Evolutionary conservation across 2,329 filamentous ascomycete genomes (phyloP).

Genomic region (Talaromyces sp.): DNA sequence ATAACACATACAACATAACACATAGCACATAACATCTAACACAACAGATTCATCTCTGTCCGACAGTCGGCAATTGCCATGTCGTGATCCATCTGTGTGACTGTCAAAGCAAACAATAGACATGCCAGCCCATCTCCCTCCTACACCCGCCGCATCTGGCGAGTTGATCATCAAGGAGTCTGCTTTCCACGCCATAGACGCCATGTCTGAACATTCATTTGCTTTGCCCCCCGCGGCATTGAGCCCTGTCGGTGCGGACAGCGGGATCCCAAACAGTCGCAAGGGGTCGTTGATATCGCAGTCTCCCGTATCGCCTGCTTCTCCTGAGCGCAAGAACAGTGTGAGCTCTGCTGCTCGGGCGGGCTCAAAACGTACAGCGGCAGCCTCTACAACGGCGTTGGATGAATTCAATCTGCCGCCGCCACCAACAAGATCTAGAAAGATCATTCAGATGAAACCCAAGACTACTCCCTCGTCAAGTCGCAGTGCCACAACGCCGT

Average conservation of each 20-base stretch:
- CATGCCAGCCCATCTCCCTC: constrained; percentile 16
- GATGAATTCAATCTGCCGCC: constrained; percentile 74
- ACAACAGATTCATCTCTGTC: too few relatives aligned
- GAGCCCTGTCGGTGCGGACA: constrained; percentile 24
- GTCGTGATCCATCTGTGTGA: not conserved
- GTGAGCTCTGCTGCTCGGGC: constrained; percentile 30
- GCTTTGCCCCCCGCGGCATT: constrained; percentile 37
- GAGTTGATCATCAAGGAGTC: constrained; percentile 38
- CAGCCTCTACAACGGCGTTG: constrained; percentile 25
- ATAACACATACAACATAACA: too few relatives aligned
- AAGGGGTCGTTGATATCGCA: constrained; percentile 28
- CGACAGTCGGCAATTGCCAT: too few relatives aligned
- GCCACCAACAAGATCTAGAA: constrained; percentile 84
- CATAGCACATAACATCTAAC: too few relatives aligned
- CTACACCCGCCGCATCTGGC: constrained; percentile 36
- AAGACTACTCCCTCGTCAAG: constrained; percentile 43
- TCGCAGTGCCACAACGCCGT: constrained; percentile 21
- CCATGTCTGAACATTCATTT: constrained; percentile 32
- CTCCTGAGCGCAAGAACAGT: constrained; percentile 27
- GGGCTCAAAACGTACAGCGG: constrained; percentile 33
- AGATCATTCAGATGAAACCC: constrained; percentile 98
- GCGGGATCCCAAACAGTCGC: constrained; percentile 7
- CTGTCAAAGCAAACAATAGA: not conserved
- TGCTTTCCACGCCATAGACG: constrained; percentile 21
- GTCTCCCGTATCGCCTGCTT: constrained; percentile 34